Evolutionary conservation across 1,284 basidiomycete species (phyloP), one percentile per base, ranked within the genome.

Genomic region (Apiotrichum montevideense): DNA sequence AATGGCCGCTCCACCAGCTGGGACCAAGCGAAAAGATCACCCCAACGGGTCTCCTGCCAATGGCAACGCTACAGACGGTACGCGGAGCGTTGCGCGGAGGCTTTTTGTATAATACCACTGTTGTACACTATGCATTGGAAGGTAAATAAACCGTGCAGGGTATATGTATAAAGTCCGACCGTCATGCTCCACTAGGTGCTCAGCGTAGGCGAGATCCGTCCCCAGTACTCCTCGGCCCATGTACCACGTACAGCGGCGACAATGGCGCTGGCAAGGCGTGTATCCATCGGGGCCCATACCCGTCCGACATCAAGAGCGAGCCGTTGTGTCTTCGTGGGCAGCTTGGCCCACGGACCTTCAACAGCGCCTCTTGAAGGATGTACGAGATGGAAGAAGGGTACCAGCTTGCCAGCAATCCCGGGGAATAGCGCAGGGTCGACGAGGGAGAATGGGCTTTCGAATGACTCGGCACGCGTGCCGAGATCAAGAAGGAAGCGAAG

Each of bases 361-460:
- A 91, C 70, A 52, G 78, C 78, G 6, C 90, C 90, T 47, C 83
- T 83, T 37, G 78, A 77, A 4, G 87, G 79, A 68, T 93, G 90
- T 10, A 74, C 77, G 52, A 92, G 80, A 63, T 80, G 79, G 76
- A 93, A 95, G 76, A 84, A 94, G 8, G 90, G 88, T 11, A 80
- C 76, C 8, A 94, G 78, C 33, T 85, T 69, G 7, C 62, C 45
- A 8, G 62, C 64, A 54, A 65, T 43, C 11, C 58, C 32, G 43
- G 52, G 13, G 35, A 77, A 78, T 53, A 39, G 55, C 83, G 84
- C 73, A 80, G 71, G 37, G 69, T 58, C 54, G 77, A 72, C 33
- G 82, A 66, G 32, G 81, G 61, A 47, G 68, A 77, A 48, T 80
- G 80, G 70, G 76, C 46, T 35, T 34, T 68, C 63, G 11, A 65